These are phyloP conservation scores for Amanita fuliginea DNA, from an alignment of 768 basidiomycete species.

Conservation along the genomic window DNA sequence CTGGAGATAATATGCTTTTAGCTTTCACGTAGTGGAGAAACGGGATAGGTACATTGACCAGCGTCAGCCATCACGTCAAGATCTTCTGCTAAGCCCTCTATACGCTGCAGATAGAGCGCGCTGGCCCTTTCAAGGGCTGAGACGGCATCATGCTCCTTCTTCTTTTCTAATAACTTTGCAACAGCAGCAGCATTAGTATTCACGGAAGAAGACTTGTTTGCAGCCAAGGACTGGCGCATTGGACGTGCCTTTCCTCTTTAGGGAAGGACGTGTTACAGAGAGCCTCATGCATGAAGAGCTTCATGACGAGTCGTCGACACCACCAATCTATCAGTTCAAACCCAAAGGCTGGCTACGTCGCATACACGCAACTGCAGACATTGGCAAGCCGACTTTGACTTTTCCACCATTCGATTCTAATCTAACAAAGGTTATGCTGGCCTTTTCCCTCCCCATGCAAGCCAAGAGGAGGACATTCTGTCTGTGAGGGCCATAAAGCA, in stretches of 20 bases:
- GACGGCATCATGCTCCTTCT: conserved; percentile 72
- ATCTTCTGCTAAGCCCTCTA: conserved; percentile 60
- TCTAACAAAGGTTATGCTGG: conserved; percentile 63
- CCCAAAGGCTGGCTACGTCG: conserved; percentile 1
- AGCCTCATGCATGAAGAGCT: conserved; percentile 1
- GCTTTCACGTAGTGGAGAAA: neutral
- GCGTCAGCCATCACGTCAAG: conserved; percentile 72
- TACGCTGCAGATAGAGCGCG: conserved; percentile 50
- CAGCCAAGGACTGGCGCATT: conserved; percentile 49
- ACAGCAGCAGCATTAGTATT: conserved; percentile 31
- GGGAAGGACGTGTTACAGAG: neutral
- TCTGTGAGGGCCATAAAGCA: conserved; percentile 53
- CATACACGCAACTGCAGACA: conserved; percentile 2
- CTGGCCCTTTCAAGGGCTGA: conserved; percentile 60
- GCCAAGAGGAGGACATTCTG: conserved; percentile 67
- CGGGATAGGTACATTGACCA: conserved; percentile 40
- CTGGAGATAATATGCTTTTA: conserved; percentile 14
- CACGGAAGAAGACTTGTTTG: conserved; percentile 33
- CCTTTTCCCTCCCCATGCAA: conserved; percentile 64
- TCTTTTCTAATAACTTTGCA: conserved; percentile 61
- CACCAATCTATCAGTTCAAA: conserved; percentile 3
- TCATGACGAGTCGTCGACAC: neutral
- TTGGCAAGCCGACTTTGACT: neutral
- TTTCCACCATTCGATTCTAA: neutral
- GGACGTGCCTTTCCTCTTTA: neutral